A percentile compares a stretch with the other conserved stretches of the same genome.
Evolutionary conservation across 495 filamentous ascomycete genomes (phyloP).

Genomic region (Penicillium cataractarum): DNA sequence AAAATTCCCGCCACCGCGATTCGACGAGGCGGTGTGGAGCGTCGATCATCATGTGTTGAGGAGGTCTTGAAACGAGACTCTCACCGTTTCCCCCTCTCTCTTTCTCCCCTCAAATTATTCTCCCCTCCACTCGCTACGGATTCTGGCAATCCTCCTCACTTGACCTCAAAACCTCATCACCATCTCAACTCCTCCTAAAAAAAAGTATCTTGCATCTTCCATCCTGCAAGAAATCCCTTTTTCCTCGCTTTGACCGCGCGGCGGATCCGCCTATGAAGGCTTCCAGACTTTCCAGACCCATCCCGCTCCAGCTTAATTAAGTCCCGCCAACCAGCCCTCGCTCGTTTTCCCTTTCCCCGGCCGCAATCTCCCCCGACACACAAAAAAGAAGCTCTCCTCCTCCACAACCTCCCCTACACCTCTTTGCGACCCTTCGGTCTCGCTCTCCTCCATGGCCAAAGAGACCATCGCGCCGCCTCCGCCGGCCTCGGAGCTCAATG

Average conservation of each 20-base stretch:
- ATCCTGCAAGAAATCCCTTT: neutral
- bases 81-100: constrained; percentile 20
- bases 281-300: constrained; percentile 23
- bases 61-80: constrained; percentile 28
- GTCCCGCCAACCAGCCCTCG: constrained; percentile 19
- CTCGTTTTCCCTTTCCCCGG: constrained; percentile 25
- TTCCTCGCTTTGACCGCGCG: constrained; percentile 19
- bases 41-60: constrained; percentile 29
- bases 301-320: constrained; percentile 30
- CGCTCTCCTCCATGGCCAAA: constrained; percentile 37
- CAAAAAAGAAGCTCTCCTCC: constrained; percentile 16
- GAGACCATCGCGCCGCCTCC: constrained; percentile 32
- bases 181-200: neutral
- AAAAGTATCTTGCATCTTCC: neutral
- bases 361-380: neutral
- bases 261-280: constrained; percentile 29
- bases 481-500: constrained; percentile 45
- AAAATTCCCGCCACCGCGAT: neutral
- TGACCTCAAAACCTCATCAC: neutral
- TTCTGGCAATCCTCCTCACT: constrained; percentile 21
- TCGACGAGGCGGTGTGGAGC: constrained; percentile 35
- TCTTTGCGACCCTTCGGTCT: constrained; percentile 16
- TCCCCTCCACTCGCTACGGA: constrained; percentile 10
- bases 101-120: neutral
- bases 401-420: constrained; percentile 20